Percentiles rank a stretch among this genome's conserved stretches.
Evolutionary conservation across 345 rosid species (phyloP).

Genomic region (Abelmoschus esculentus): DNA sequence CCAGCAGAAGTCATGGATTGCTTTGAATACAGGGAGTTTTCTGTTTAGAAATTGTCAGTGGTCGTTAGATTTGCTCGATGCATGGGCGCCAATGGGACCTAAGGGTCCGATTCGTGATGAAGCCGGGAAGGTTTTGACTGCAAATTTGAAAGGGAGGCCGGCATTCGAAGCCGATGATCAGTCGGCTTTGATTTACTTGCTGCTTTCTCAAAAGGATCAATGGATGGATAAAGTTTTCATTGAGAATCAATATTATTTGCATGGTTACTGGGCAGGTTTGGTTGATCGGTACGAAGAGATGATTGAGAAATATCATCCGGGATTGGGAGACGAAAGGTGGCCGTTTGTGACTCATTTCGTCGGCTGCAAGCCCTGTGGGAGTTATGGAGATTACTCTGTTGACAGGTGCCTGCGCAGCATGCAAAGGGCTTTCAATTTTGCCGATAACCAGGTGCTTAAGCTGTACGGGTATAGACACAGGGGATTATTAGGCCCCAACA

Average conservation of each 20-base stretch:
- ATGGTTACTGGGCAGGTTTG: slow-evolving; percentile 89
- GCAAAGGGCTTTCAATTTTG: slow-evolving; percentile 94
- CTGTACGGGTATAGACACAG: slow-evolving; percentile 84
- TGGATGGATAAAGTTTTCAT: slow-evolving; percentile 86
- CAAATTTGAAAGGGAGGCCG: slow-evolving; percentile 75
- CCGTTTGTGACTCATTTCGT: slow-evolving; percentile 92
- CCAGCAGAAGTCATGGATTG: slow-evolving; percentile 84
- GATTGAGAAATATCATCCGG: slow-evolving; percentile 90
- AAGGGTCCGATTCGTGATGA: slow-evolving; percentile 80
- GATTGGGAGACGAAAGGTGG: slow-evolving; percentile 95
- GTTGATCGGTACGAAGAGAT: slow-evolving; percentile 92
- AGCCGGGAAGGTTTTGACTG: slow-evolving; percentile 82
- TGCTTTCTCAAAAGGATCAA: slow-evolving; percentile 66
- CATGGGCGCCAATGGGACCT: slow-evolving; percentile 95
- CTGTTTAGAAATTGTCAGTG: slow-evolving; percentile 87
- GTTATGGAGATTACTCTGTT: slow-evolving; percentile 91
- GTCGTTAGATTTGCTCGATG: slow-evolving; percentile 86
- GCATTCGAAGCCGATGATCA: slow-evolving; percentile 94
- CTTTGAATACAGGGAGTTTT: slow-evolving; percentile 90
- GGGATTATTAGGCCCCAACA: slow-evolving; percentile 88
- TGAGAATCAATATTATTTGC: slow-evolving; percentile 87
- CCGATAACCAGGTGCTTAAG: slow-evolving; percentile 85
- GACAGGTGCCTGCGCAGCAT: slow-evolving; percentile 80
- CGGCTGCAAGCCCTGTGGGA: slow-evolving; percentile 95
- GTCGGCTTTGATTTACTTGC: slow-evolving; percentile 77